Evolutionary conservation across 805 yeast genomes (phyloP), one percentile per base, ranked within the genome.

Genomic region (Schizosaccharomyces lindneri): DNA sequence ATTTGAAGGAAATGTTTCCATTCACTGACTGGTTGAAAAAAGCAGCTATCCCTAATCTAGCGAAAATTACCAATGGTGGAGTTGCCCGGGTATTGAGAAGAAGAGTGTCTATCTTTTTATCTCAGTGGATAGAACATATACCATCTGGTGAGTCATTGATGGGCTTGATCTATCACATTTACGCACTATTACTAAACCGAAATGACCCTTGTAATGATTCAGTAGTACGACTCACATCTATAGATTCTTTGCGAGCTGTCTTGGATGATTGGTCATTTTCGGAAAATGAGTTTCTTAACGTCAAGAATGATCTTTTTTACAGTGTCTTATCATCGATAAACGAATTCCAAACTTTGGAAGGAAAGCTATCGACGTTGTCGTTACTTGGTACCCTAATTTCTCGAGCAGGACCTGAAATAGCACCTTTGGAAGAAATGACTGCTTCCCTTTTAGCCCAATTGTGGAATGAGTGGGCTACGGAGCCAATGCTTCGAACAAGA

Each of bases 241-340:
- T 84, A 17, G 84, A 83, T 66, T 80, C 90, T 0, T 72, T 89
- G 24, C 77, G 81, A 63, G 76, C 79, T 36, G 75, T 85, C 60
- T 75, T 90, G 41, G 89, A 87, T 64, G 96, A 88, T 67, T 87
- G 94, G 86, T 89, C 85, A 64, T 89, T 90, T 70, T 76, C 81
- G 48, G 83, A 85, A 63, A 74, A 72, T 17, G 81, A 75, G 39
- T 87, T 93, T 67, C 72, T 78, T 64, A 87, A 90, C 0, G 88
- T 73, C 67, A 73, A 85, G 62, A 76, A 78, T 36, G 36, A 55
- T 19, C 64, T 66, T 43, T 76, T 85, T 11, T 66, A 71, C 2
- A 69, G 76, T n/a, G 68, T 82, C 15, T 69, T 87, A 41, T 70
- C 70, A 7, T 67, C 85, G 21, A 68, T 87, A 48, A 72, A 75